Percentiles rank a stretch among this genome's conserved stretches.
These are phyloP conservation scores for Aspergillus haitiensis DNA, from an alignment of 495 filamentous ascomycete genomes.

Conservation along the genomic window DNA sequence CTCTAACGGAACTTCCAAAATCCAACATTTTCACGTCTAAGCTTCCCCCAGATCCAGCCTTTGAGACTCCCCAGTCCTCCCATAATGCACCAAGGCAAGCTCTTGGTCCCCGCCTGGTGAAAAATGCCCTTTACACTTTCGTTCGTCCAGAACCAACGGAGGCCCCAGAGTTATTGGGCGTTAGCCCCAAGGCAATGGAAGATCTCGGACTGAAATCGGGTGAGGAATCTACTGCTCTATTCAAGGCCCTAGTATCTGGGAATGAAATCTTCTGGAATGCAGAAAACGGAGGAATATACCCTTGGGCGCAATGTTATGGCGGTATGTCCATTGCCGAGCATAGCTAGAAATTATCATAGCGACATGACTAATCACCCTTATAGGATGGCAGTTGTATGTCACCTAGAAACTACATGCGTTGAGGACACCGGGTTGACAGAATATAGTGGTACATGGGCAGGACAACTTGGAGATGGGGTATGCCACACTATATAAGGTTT, in stretches of 20 bases:
- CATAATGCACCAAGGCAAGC: conserved; percentile 73
- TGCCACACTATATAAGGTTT: conserved; percentile 9
- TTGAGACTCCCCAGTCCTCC: conserved; percentile 76
- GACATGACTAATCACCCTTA: conserved; percentile 22
- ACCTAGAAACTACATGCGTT: conserved; percentile 1
- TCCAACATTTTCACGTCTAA: conserved; percentile 80
- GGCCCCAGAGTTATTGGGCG: conserved; percentile 73
- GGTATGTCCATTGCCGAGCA: conserved; percentile 44
- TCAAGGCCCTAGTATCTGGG: conserved; percentile 72
- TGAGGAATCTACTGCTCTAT: conserved; percentile 70
- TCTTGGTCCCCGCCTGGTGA: conserved; percentile 81
- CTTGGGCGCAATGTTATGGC: conserved; percentile 98
- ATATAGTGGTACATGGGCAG: conserved; percentile 77
- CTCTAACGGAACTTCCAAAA: conserved; percentile 76
- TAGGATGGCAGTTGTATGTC: conserved; percentile 59
- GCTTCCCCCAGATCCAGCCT: conserved; percentile 74
- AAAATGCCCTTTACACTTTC: conserved; percentile 83
- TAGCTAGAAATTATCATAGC: background rate
- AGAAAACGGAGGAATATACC: conserved; percentile 73
- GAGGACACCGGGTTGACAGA: conserved; percentile 19
- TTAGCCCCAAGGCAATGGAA: conserved; percentile 71
- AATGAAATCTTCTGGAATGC: conserved; percentile 67
- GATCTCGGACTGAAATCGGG: conserved; percentile 71
- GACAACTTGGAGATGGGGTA: conserved; percentile 87
- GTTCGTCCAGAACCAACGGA: conserved; percentile 74